Base-by-base conservation (phyloP, 2,329 filamentous ascomycete species). In the Nemania sp. region DNA sequence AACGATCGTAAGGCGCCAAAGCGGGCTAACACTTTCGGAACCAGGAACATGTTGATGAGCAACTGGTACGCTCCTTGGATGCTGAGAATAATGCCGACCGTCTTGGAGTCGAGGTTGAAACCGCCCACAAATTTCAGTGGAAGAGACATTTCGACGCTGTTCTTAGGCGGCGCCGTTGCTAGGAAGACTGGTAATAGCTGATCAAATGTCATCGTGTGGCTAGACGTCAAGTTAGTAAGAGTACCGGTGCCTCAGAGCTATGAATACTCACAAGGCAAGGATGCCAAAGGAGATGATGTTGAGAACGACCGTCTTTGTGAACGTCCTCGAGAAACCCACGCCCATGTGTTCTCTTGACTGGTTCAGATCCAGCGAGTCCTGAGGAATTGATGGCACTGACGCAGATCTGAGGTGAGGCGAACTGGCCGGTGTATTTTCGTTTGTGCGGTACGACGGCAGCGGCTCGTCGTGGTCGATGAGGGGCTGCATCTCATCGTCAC, bases 201-300 rank as follows among this genome's bases (percentile, higher is more conserved):
- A 72, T 99, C 94, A 64, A 96, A 94, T 0, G 92, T 95, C 73
- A 99, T 97, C 11, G 93, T 97, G 75, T 97, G 93, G 75, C 92
- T 96, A 66, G 34, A 57, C 26, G 23, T 26, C 11, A 12, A 11
- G 52, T 51, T 24, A 61, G 37, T 51, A 42, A 68, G 58, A 68
- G 58, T 65, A 63, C 14, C 19, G 3, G 5, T 11, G 3, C 9
- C 46, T 8, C 33, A 26, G 36, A 9, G n/a, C 4, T 11, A 43
- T 6, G 50, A 65, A 45, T 50, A 86, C 91, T 83, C 81, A 96
- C 91, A 96, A 97, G 60, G 93, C 93, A 55, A 97, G 78, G 64
- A 97, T 91, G 39, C 92, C 93, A 69, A 95, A 96, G 47, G 89
- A 91, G 52, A 93, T 75, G 60, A 97, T 96, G 68, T 92, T 93